Evolutionary conservation across 768 basidiomycete species (phyloP).

Genomic region (Tricholoma terreum): DNA sequence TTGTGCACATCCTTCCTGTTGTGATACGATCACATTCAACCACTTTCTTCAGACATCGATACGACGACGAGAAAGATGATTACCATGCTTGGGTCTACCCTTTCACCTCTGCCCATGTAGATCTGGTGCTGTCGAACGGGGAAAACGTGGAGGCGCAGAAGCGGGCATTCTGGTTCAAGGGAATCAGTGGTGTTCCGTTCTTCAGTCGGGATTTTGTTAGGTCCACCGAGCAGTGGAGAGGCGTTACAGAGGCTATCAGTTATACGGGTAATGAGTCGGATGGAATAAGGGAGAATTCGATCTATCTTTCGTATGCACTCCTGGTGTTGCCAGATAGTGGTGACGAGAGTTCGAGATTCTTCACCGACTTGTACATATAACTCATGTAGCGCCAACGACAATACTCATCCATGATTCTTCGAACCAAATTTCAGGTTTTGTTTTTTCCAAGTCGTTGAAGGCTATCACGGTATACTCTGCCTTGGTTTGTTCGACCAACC

Average conservation of each 20-base stretch:
- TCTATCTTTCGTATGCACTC: constrained; percentile 25
- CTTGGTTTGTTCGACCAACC: too few species aligned
- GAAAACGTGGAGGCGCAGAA: not conserved
- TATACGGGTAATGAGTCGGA: constrained; percentile 24
- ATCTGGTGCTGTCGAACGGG: not conserved
- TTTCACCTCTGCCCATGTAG: constrained; percentile 3
- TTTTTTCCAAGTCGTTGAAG: too few species aligned
- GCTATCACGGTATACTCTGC: too few species aligned
- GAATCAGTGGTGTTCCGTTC: constrained; percentile 1
- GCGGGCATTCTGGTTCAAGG: not conserved
- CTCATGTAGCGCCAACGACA: too few species aligned
- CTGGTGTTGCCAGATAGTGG: constrained; percentile 5
- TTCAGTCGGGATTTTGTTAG: not conserved
- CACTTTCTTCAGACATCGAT: not conserved
- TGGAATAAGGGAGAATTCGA: constrained; percentile 16
- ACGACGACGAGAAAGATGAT: not conserved
- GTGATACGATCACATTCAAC: not conserved
- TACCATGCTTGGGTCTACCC: not conserved
- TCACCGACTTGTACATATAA: not conserved
- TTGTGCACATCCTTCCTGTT: constrained; percentile 13
- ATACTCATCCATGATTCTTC: too few species aligned
- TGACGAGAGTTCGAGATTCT: not conserved
- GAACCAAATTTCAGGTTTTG: too few species aligned
- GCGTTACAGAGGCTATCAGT: constrained; percentile 8
- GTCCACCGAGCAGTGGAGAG: constrained; percentile 9